These are phyloP conservation scores for Venturia nashicola DNA, from an alignment of 2,329 filamentous ascomycete species.

Conservation along the genomic window DNA sequence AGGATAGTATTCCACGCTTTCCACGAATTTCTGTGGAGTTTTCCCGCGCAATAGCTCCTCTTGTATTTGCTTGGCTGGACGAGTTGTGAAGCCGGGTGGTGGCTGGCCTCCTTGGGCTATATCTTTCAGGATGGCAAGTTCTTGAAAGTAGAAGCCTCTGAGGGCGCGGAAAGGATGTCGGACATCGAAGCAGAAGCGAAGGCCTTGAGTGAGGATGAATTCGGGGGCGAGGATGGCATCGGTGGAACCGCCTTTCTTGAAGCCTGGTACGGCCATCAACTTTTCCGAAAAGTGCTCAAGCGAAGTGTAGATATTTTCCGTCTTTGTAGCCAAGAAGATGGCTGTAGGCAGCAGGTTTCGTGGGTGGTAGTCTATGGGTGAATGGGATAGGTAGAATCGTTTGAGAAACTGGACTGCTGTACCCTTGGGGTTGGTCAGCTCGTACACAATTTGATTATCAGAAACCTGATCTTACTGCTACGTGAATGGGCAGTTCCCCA, in stretches of 20 bases:
- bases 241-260: constrained; percentile 39
- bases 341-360: constrained; percentile 80
- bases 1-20: constrained; percentile 16
- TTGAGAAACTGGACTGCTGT: constrained; percentile 84
- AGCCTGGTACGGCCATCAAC: constrained; percentile 41
- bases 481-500: neutral
- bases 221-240: constrained; percentile 85
- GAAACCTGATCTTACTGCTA: constrained; percentile 41
- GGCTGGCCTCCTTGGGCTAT: constrained; percentile 19
- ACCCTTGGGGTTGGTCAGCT: constrained; percentile 32
- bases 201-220: constrained; percentile 81
- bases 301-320: constrained; percentile 69
- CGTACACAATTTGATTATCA: constrained; percentile 30
- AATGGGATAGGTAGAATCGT: constrained; percentile 92
- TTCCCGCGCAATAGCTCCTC: constrained; percentile 12
- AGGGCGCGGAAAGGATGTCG: constrained; percentile 80
- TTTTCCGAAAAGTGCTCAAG: constrained; percentile 54
- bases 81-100: neutral
- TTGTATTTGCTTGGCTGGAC: constrained; percentile 8
- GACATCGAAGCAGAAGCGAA: constrained; percentile 89
- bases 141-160: constrained; percentile 67
- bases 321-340: constrained; percentile 87
- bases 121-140: constrained; percentile 56
- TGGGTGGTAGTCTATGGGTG: constrained; percentile 90
- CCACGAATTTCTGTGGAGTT: neutral